Conservation (phyloP, 495 filamentous ascomycete genomes). For the Hypomontagnella monticulosa region DNA sequence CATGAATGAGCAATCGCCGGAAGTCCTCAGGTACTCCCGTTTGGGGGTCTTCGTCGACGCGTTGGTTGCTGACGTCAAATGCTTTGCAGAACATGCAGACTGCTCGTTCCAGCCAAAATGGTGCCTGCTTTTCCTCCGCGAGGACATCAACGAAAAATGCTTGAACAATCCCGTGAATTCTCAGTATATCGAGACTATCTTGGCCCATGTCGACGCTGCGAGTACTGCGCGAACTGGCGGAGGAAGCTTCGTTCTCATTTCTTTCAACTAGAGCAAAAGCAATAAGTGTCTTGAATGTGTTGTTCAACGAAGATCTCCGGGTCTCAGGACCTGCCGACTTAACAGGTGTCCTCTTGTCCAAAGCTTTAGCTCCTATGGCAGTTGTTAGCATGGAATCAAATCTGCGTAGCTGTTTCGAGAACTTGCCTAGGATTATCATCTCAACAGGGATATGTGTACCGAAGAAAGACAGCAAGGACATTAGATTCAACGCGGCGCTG, state of each 20-base stretch:
- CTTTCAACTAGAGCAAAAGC: slow-evolving; percentile 76
- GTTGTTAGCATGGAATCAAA: slow-evolving; percentile 13
- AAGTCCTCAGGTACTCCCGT: slow-evolving; percentile 76
- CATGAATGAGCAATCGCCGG: slow-evolving; percentile 75
- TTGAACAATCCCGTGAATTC: slow-evolving; percentile 82
- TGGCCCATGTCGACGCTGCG: slow-evolving; percentile 52
- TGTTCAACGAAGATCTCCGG: slow-evolving; percentile 62
- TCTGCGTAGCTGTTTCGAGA: background rate
- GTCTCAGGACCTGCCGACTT: slow-evolving; percentile 63
- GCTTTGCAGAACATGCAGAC: slow-evolving; percentile 68
- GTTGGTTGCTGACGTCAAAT: slow-evolving; percentile 68
- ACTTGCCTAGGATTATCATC: slow-evolving; percentile 71
- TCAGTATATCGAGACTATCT: slow-evolving; percentile 73
- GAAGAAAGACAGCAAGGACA: slow-evolving; percentile 79
- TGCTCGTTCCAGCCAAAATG: slow-evolving; percentile 72
- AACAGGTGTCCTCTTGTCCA: slow-evolving; percentile 65
- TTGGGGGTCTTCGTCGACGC: slow-evolving; percentile 63
- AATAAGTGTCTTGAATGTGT: slow-evolving; percentile 72
- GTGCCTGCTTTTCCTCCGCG: slow-evolving; percentile 62
- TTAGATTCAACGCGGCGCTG: slow-evolving; percentile 72
- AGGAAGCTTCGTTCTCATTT: slow-evolving; percentile 60
- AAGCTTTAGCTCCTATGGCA: slow-evolving; percentile 56
- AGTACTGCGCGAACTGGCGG: slow-evolving; percentile 53
- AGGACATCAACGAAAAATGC: slow-evolving; percentile 79
- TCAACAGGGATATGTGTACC: slow-evolving; percentile 79